Evolutionary conservation across 176 grass and related monocot genomes (phyloP).

Genomic region (Cymbopogon citratus): DNA sequence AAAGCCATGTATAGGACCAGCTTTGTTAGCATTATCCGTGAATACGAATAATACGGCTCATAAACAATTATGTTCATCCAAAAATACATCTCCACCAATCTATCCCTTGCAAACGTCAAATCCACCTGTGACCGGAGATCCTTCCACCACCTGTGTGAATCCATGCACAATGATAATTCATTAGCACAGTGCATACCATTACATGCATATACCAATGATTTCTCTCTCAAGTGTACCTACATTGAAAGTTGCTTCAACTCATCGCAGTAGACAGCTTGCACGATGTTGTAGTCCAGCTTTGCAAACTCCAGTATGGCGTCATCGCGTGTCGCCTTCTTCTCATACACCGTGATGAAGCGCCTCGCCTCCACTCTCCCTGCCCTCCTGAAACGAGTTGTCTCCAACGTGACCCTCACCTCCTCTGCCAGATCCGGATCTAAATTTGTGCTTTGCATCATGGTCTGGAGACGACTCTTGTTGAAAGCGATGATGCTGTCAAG

Average conservation of each 20-base stretch:
- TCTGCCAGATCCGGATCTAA: neutral
- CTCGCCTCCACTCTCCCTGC: conserved; percentile 28
- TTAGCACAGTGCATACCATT: too few species aligned
- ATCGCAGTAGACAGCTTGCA: conserved; percentile 32
- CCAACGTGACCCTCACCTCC: conserved; percentile 17
- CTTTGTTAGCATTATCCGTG: conserved; percentile 35
- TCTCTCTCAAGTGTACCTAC: neutral
- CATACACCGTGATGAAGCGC: conserved; percentile 29
- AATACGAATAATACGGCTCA: conserved; percentile 31
- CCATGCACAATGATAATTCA: too few species aligned
- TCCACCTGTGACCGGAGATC: neutral
- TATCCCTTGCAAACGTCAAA: conserved; percentile 24
- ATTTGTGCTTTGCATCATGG: neutral
- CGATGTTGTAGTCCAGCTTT: conserved; percentile 39
- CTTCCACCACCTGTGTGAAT: conserved; percentile 45
- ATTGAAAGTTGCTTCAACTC: conserved; percentile 26
- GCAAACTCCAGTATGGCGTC: conserved; percentile 26
- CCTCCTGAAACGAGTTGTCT: conserved; percentile 27
- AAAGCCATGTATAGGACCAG: neutral
- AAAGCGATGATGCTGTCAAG: neutral
- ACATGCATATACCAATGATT: neutral
- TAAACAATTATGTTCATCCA: conserved; percentile 29
- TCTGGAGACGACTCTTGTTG: neutral
- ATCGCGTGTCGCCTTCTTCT: neutral
- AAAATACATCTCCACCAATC: conserved; percentile 37